Evolutionary conservation across 116 monocot species (phyloP).

Genomic region (Iris pallida): DNA sequence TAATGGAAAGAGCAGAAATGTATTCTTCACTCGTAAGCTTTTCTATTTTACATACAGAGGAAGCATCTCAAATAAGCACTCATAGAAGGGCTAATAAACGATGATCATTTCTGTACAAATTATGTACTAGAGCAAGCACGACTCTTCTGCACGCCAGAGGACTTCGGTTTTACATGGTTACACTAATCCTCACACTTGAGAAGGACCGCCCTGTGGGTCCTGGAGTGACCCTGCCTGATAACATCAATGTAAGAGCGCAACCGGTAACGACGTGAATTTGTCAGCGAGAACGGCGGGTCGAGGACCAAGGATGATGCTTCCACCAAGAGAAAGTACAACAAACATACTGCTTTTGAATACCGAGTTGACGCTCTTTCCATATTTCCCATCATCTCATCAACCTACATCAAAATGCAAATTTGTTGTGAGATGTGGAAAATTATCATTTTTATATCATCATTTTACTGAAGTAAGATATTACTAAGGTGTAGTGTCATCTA

Average conservation of each 20-base stretch:
- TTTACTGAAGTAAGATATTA: too few species aligned
- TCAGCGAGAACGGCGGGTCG: slow-evolving; percentile 77
- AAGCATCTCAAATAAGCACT: too few species aligned
- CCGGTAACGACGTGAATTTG: slow-evolving; percentile 53
- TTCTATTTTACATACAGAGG: too few species aligned
- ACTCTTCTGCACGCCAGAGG: too few species aligned
- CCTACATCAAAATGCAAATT: slow-evolving; percentile 31
- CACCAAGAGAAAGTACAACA: slow-evolving; percentile 74
- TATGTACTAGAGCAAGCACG: too few species aligned
- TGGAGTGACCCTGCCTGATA: slow-evolving; percentile 60
- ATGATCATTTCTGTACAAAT: too few species aligned
- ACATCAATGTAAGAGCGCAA: slow-evolving; percentile 68
- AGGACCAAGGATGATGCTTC: slow-evolving; percentile 79
- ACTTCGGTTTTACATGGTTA: too few species aligned
- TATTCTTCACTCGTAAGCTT: too few species aligned
- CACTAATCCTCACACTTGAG: slow-evolving; percentile 30
- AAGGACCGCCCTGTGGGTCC: slow-evolving; percentile 38
- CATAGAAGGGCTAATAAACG: too few species aligned
- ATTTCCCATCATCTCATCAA: slow-evolving; percentile 73
- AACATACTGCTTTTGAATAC: slow-evolving; percentile 69
- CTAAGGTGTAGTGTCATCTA: not conserved
- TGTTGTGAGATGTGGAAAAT: not conserved
- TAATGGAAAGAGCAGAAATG: too few species aligned
- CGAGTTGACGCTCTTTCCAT: slow-evolving; percentile 41
- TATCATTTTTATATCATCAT: not conserved